Evolutionary conservation across 768 basidiomycete species (phyloP).

Genomic region (Wakefieldia striispora): DNA sequence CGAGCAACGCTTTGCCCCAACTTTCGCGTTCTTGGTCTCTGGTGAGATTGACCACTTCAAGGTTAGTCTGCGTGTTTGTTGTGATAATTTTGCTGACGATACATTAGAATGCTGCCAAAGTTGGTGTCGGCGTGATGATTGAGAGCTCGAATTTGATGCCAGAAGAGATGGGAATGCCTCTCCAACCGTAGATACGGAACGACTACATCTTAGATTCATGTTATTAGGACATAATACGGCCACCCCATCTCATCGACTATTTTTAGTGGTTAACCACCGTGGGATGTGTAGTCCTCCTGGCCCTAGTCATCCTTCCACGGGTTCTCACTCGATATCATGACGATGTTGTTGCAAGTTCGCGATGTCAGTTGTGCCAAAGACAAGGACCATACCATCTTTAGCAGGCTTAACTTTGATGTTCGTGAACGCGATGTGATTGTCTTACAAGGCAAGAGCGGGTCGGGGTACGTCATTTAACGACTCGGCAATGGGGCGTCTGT

Average conservation of each 20-base stretch:
- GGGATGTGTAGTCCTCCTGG: conserved; percentile 7
- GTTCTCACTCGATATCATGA: conserved; percentile 5
- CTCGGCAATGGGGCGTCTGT: background rate
- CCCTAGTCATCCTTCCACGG: too few relatives aligned
- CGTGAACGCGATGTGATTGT: conserved; percentile 74
- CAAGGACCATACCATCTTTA: conserved; percentile 51
- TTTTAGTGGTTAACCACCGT: conserved; percentile 10
- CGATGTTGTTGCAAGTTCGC: conserved; percentile 49
- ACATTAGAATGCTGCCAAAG: conserved; percentile 82
- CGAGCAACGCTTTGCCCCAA: conserved; percentile 94
- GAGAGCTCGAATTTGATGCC: conserved; percentile 80
- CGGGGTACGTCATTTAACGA: conserved; percentile 45
- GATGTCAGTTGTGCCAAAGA: conserved; percentile 49
- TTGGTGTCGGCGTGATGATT: conserved; percentile 97
- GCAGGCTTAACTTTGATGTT: conserved; percentile 58
- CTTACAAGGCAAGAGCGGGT: conserved; percentile 77
- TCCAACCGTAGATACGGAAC: conserved; percentile 42
- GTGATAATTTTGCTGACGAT: background rate
- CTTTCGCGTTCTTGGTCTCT: conserved; percentile 90
- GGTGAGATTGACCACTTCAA: conserved; percentile 99
- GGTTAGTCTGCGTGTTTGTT: conserved; percentile 42
- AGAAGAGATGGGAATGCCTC: conserved; percentile 75
- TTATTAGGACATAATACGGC: conserved; percentile 20
- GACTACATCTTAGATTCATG: conserved; percentile 30
- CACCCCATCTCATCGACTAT: conserved; percentile 15